phyloP scores from a whole-genome alignment of 2,329 filamentous ascomycete genomes.

The Xylariaceae sp. region DNA sequence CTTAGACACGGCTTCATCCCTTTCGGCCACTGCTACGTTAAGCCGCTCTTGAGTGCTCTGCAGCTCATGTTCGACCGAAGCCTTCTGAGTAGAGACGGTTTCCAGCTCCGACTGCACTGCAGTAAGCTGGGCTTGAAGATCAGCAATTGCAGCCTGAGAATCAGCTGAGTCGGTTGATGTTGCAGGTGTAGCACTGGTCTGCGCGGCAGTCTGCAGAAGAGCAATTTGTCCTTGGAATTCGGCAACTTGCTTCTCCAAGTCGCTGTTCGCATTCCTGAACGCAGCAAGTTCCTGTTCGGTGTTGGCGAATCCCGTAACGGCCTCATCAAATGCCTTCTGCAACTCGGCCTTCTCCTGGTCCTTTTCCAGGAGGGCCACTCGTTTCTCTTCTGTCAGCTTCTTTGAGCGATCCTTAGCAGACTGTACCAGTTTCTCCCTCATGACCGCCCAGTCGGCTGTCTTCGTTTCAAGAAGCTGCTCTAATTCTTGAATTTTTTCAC shows the following conservation, averaged over 20 bases:
- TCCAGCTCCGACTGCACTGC: constrained; percentile 61
- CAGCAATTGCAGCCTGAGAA: constrained; percentile 43
- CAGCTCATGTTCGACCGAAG: constrained; percentile 63
- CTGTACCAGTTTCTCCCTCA: constrained; percentile 54
- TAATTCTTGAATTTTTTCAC: constrained; percentile 51
- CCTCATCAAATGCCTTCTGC: constrained; percentile 48
- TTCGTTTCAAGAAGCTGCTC: constrained; percentile 54
- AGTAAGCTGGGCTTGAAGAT: constrained; percentile 49
- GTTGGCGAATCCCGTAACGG: constrained; percentile 38
- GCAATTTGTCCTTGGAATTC: constrained; percentile 39
- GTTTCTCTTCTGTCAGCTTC: constrained; percentile 44
- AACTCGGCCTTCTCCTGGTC: constrained; percentile 53
- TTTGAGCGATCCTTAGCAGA: constrained; percentile 62
- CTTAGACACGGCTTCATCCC: constrained; percentile 58
- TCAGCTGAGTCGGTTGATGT: constrained; percentile 37
- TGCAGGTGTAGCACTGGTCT: constrained; percentile 38
- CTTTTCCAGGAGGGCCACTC: constrained; percentile 47
- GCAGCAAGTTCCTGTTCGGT: constrained; percentile 54
- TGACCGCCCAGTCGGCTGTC: constrained; percentile 51
- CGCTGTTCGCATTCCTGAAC: constrained; percentile 38
- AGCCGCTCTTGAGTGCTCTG: constrained; percentile 57
- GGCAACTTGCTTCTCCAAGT: constrained; percentile 42
- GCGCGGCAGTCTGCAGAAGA: constrained; percentile 25
- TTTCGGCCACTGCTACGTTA: constrained; percentile 58
- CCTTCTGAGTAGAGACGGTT: constrained; percentile 64